phyloP scores from a whole-genome alignment of 495 filamentous ascomycete species.

The Umbilicaria muhlenbergii region DNA sequence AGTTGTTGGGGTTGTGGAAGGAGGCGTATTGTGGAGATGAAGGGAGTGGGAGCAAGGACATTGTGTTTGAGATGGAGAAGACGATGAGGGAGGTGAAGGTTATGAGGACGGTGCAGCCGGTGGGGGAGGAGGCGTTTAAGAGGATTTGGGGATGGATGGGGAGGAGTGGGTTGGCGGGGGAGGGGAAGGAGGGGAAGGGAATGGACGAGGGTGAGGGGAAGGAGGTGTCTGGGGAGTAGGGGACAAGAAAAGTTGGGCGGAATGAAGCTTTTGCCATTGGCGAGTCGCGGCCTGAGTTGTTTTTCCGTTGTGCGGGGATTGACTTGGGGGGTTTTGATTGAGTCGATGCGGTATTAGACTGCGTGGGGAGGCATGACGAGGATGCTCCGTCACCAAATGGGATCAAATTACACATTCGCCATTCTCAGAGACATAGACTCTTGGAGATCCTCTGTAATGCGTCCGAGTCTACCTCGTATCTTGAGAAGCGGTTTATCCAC shows the following conservation, averaged over 20 bases:
- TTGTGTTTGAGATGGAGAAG: background rate
- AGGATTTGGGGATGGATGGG: constrained; percentile 32
- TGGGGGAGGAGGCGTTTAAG: constrained; percentile 23
- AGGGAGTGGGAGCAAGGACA: background rate
- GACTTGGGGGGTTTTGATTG: constrained; percentile 16
- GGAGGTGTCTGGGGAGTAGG: background rate
- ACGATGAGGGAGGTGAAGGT: constrained; percentile 16
- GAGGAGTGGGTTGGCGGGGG: background rate
- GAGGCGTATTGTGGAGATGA: constrained; percentile 14
- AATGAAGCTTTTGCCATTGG: no score
- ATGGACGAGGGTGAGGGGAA: background rate
- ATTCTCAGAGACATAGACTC: no score
- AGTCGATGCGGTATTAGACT: background rate
- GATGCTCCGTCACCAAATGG: no score
- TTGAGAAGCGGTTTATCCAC: no score
- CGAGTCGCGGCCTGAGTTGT: background rate
- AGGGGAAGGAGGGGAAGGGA: background rate
- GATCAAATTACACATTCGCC: no score
- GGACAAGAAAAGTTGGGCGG: no score
- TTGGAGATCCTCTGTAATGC: no score
- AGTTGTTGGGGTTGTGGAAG: constrained; percentile 33
- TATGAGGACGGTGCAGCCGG: constrained; percentile 20
- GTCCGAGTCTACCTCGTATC: no score
- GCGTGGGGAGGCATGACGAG: no score
- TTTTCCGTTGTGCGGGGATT: background rate